Evolutionary conservation across 768 basidiomycete genomes (phyloP).

Genomic region (Lyophyllum shimeji): DNA sequence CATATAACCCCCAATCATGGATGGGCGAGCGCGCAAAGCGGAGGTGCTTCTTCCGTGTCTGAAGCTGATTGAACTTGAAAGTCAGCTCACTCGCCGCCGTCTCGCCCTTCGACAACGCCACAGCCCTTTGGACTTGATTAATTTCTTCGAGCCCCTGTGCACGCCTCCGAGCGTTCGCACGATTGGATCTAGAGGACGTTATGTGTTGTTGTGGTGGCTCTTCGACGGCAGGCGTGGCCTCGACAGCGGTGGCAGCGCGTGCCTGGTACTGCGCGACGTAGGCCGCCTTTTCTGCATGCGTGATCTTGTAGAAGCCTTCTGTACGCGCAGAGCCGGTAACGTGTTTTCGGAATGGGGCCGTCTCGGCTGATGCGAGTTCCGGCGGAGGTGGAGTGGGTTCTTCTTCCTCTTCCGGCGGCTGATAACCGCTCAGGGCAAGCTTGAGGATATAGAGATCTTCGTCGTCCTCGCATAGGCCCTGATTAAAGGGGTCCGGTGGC

Average conservation of each 20-base stretch:
- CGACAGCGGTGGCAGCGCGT: slow-evolving; percentile 45
- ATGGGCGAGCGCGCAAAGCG: slow-evolving; percentile 94
- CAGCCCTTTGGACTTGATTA: slow-evolving; percentile 83
- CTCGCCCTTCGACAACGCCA: slow-evolving; percentile 74
- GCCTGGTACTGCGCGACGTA: slow-evolving; percentile 89
- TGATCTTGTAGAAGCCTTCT: slow-evolving; percentile 95
- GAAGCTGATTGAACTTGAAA: slow-evolving; percentile 99
- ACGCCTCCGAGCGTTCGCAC: slow-evolving; percentile 88
- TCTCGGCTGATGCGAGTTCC: slow-evolving; percentile 31
- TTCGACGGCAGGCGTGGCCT: slow-evolving; percentile 41
- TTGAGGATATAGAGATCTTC: slow-evolving; percentile 85
- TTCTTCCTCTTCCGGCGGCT: slow-evolving; percentile 23
- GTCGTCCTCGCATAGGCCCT: slow-evolving; percentile 77
- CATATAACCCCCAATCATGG: slow-evolving; percentile 98
- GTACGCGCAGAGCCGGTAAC: slow-evolving; percentile 86
- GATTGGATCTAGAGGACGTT: slow-evolving; percentile 83
- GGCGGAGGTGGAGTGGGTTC: slow-evolving; percentile 22
- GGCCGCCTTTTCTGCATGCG: slow-evolving; percentile 84
- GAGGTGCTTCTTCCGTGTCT: slow-evolving; percentile 96
- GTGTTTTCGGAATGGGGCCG: slow-evolving; percentile 70
- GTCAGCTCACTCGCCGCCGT: slow-evolving; percentile 64
- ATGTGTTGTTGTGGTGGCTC: slow-evolving; percentile 54
- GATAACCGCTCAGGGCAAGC: slow-evolving; percentile 49
- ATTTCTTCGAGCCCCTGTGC: slow-evolving; percentile 94
- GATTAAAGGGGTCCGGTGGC: slow-evolving; percentile 51